phyloP scores from a whole-genome alignment of 495 filamentous ascomycete species.

The Aspergillus nidulans region DNA sequence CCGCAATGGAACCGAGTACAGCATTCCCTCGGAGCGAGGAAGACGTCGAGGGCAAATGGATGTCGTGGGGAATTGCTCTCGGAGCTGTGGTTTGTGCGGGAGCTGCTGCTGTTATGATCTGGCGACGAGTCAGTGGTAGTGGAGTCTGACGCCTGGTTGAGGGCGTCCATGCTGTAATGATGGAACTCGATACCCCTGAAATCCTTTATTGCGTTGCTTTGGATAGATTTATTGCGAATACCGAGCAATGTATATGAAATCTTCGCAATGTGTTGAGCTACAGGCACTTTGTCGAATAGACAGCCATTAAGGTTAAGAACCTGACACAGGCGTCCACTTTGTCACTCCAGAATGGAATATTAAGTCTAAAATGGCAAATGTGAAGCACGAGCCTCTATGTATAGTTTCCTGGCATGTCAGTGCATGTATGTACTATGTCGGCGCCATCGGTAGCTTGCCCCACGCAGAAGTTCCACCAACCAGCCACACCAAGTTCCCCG shows the following conservation, averaged over 20 bases:
- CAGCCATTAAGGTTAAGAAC: neutral
- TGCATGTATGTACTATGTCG: neutral
- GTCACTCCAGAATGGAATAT: no score
- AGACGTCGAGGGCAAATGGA: constrained; percentile 73
- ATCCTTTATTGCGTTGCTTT: neutral
- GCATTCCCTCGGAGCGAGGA: constrained; percentile 85
- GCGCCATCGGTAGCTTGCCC: constrained; percentile 7
- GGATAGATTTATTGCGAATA: constrained; percentile 3
- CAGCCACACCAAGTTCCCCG: constrained; percentile 9
- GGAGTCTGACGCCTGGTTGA: constrained; percentile 18
- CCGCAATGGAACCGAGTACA: constrained; percentile 79
- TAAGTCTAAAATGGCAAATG: no score
- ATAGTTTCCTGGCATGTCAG: neutral
- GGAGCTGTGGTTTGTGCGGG: constrained; percentile 76
- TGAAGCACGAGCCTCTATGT: neutral
- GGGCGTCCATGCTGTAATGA: neutral
- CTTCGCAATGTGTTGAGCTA: neutral
- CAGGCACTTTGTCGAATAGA: neutral
- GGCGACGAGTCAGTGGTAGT: constrained; percentile 49
- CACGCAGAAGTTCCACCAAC: constrained; percentile 12
- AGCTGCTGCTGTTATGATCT: constrained; percentile 76
- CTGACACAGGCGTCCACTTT: no score
- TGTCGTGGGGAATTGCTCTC: constrained; percentile 78
- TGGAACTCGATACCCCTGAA: constrained; percentile 13
- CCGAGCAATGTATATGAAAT: neutral